Evolutionary conservation across 2,329 filamentous ascomycete genomes (phyloP).

Genomic region (Ilyonectria mors-panacis): DNA sequence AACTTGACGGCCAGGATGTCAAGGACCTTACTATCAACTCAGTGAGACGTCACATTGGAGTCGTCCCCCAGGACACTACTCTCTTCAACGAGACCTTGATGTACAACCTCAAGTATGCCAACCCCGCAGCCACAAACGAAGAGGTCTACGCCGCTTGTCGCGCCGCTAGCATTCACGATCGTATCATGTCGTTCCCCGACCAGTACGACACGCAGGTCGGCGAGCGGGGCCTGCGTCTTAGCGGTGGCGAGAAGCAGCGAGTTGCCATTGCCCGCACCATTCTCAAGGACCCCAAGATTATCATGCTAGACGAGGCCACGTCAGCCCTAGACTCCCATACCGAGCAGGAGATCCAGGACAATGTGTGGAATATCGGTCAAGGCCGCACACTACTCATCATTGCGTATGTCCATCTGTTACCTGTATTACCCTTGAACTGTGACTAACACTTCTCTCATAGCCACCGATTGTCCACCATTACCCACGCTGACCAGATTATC

Average conservation of each 20-base stretch:
- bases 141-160: conserved; percentile 86
- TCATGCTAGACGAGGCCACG: conserved; percentile 93
- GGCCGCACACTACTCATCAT: conserved; percentile 96
- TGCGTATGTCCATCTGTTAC: conserved; percentile 71
- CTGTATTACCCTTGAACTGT: background rate
- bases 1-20: conserved; percentile 88
- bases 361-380: conserved; percentile 83
- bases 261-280: conserved; percentile 95
- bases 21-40: conserved; percentile 93
- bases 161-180: conserved; percentile 93
- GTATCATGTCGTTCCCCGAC: conserved; percentile 90
- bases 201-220: conserved; percentile 92
- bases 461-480: conserved; percentile 88
- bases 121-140: conserved; percentile 83
- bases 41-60: conserved; percentile 90
- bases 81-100: conserved; percentile 95
- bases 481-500: conserved; percentile 87
- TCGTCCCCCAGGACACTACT: conserved; percentile 96
- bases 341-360: conserved; percentile 92
- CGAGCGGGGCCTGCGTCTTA: conserved; percentile 88
- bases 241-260: conserved; percentile 93
- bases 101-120: conserved; percentile 95
- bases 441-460: conserved; percentile 54
- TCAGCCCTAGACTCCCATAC: conserved; percentile 93
- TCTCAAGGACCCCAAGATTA: conserved; percentile 91